Percentiles rank a stretch among this genome's conserved stretches.
Conservation (phyloP, 2,329 filamentous ascomycete species). For the Fonsecaea multimorphosa region DNA sequence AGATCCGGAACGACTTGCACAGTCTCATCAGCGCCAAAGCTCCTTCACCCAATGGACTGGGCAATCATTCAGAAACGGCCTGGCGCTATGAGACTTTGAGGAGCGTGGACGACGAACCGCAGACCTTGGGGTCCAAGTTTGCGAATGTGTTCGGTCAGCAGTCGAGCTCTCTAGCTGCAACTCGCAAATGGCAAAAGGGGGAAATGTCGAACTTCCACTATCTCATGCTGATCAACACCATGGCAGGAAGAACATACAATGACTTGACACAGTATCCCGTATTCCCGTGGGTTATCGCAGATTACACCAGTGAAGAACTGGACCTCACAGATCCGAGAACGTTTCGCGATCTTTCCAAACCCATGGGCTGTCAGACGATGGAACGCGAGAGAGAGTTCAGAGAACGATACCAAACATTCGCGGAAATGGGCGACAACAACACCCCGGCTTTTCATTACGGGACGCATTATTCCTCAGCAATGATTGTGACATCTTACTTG, state of each 20-base stretch:
- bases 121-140: conserved; percentile 82
- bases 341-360: conserved; percentile 90
- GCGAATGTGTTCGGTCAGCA: conserved; percentile 89
- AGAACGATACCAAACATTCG: conserved; percentile 84
- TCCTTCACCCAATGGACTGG: conserved; percentile 62
- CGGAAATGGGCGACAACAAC: conserved; percentile 81
- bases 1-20: conserved; percentile 79
- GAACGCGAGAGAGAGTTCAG: conserved; percentile 78
- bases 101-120: conserved; percentile 66
- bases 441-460: conserved; percentile 92
- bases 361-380: conserved; percentile 89
- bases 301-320: conserved; percentile 92
- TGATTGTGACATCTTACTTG: conserved; percentile 96
- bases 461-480: conserved; percentile 97
- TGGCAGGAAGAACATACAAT: conserved; percentile 96
- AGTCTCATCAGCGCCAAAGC: conserved; percentile 77
- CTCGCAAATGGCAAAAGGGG: conserved; percentile 87
- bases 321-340: conserved; percentile 82
- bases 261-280: conserved; percentile 98
- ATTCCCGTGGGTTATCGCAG: conserved; percentile 95
- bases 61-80: conserved; percentile 80
- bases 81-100: conserved; percentile 90
- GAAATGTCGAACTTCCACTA: conserved; percentile 99
- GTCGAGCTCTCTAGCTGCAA: conserved; percentile 79
- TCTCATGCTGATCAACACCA: conserved; percentile 96